Conservation (phyloP, 768 basidiomycete genomes). For the Megacollybia marginata region DNA sequence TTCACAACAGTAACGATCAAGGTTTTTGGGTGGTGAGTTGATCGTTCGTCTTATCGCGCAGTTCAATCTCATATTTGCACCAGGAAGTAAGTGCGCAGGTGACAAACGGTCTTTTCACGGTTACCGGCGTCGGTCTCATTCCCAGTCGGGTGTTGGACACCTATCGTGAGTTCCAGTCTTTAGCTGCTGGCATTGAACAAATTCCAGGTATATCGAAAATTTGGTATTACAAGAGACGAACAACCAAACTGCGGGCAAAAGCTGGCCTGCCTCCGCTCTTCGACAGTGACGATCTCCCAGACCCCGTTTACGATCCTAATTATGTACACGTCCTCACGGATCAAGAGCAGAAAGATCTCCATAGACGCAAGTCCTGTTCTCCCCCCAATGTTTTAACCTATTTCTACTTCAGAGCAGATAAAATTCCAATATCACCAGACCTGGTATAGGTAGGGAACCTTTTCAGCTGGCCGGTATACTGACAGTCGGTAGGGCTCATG, state of each 20-base stretch:
- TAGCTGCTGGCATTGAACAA: neutral
- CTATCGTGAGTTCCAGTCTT: constrained; percentile 41
- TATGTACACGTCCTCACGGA: constrained; percentile 67
- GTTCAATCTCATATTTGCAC: too few species aligned
- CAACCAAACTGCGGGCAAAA: constrained; percentile 47
- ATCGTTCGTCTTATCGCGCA: too few species aligned
- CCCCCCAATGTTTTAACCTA: neutral
- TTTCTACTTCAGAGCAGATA: constrained; percentile 43
- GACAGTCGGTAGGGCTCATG: constrained; percentile 47
- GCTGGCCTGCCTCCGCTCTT: constrained; percentile 62
- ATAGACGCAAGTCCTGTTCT: constrained; percentile 42
- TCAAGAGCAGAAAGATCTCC: constrained; percentile 54
- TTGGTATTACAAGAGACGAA: constrained; percentile 63
- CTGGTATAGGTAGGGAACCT: constrained; percentile 46
- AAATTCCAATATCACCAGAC: constrained; percentile 68
- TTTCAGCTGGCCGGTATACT: neutral
- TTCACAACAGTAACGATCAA: constrained; percentile 61
- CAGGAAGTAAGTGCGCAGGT: constrained; percentile 74
- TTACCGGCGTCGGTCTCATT: constrained; percentile 74
- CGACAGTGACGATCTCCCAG: constrained; percentile 75
- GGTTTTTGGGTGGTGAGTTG: constrained; percentile 82
- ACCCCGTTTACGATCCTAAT: constrained; percentile 64
- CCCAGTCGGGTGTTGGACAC: constrained; percentile 72
- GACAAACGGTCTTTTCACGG: constrained; percentile 77
- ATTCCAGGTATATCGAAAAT: constrained; percentile 61